Percentiles rank a stretch among this genome's conserved stretches.
These are phyloP conservation scores for Aspergillus cristatus DNA, from an alignment of 495 filamentous ascomycete genomes.

Conservation along the genomic window DNA sequence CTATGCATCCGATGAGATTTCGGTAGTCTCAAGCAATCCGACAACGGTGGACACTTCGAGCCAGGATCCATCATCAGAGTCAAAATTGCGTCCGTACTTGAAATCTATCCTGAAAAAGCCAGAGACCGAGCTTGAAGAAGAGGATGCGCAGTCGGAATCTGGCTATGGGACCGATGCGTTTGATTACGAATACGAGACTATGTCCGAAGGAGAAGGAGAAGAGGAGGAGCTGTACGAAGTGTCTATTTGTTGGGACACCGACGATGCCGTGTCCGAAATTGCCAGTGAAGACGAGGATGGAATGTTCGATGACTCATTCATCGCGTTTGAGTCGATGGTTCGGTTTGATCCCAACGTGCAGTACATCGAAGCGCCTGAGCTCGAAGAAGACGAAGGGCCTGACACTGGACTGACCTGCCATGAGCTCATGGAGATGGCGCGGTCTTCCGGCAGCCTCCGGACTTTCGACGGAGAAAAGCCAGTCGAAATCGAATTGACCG, in stretches of 20 bases:
- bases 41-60: slow-evolving; percentile 15
- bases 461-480: slow-evolving; percentile 7
- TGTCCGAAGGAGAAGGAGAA: slow-evolving; percentile 24
- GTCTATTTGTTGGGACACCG: slow-evolving; percentile 27
- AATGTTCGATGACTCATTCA: slow-evolving; percentile 33
- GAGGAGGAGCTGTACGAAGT: slow-evolving; percentile 28
- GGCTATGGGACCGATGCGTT: slow-evolving; percentile 35
- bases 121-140: slow-evolving; percentile 16
- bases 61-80: slow-evolving; percentile 7
- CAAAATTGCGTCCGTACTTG: slow-evolving; percentile 19
- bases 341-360: slow-evolving; percentile 28
- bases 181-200: slow-evolving; percentile 25
- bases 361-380: slow-evolving; percentile 28
- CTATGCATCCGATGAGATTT: slow-evolving; percentile 38
- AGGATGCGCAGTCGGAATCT: slow-evolving; percentile 28
- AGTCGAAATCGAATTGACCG: slow-evolving; percentile 11
- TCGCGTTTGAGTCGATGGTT: slow-evolving; percentile 31
- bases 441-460: slow-evolving; percentile 13
- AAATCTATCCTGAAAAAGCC: slow-evolving; percentile 37
- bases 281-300: slow-evolving; percentile 27
- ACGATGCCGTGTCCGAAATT: slow-evolving; percentile 23
- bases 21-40: slow-evolving; percentile 25
- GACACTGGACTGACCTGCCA: slow-evolving; percentile 31
- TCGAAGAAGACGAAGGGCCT: slow-evolving; percentile 16
- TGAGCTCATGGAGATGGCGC: slow-evolving; percentile 34